Percentiles rank a stretch among this genome's conserved stretches.
phyloP scores from a whole-genome alignment of 306 rosid species.

The Fragaria ananassa region DNA sequence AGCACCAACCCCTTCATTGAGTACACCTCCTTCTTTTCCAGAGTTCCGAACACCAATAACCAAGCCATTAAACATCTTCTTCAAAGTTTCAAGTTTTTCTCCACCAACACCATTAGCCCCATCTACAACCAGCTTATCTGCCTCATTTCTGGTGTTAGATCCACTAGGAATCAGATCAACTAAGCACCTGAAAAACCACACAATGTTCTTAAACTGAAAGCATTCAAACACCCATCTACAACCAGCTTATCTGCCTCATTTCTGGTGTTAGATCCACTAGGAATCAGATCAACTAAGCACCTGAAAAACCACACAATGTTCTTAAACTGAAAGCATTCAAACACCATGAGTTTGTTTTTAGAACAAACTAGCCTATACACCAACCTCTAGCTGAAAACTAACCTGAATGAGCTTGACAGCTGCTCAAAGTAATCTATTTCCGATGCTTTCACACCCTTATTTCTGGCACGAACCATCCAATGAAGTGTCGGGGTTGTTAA shows the following conservation, averaged over 20 bases:
- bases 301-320: slow-evolving; percentile 51
- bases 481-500: slow-evolving; percentile 87
- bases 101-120: slow-evolving; percentile 98
- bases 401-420: slow-evolving; percentile 80
- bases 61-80: slow-evolving; percentile 49
- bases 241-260: no score
- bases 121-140: slow-evolving; percentile 64
- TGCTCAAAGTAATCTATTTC: slow-evolving; percentile 69
- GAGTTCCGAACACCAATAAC: slow-evolving; percentile 69
- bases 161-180: slow-evolving; percentile 64
- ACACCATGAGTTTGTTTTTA: background rate
- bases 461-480: slow-evolving; percentile 89
- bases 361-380: slow-evolving; percentile 1
- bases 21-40: slow-evolving; percentile 67
- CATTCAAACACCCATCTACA: background rate
- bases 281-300: slow-evolving; percentile 80
- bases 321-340: slow-evolving; percentile 10
- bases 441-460: slow-evolving; percentile 50
- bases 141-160: slow-evolving; percentile 22
- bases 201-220: slow-evolving; percentile 22
- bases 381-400: slow-evolving; percentile 20
- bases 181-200: slow-evolving; percentile 72
- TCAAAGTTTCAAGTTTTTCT: slow-evolving; percentile 51
- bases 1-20: slow-evolving; percentile 95
- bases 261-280: slow-evolving; percentile 30